These are phyloP conservation scores for Sarocladium kiliense DNA, from an alignment of 2,329 filamentous ascomycete genomes.

Conservation along the genomic window DNA sequence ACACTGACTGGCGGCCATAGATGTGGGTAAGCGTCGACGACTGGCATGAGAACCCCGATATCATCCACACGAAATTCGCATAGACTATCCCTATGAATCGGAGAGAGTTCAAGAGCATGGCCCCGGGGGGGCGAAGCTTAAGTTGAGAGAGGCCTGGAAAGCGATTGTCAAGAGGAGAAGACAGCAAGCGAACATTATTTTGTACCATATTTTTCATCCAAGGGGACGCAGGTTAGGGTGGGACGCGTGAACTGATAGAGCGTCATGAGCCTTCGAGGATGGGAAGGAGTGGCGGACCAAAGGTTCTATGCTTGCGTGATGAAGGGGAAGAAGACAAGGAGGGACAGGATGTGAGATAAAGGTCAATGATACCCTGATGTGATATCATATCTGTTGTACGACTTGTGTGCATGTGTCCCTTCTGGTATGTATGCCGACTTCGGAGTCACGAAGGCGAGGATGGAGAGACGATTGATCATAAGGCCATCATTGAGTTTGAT, in stretches of 20 bases:
- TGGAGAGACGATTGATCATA: no score
- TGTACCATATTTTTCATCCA: conserved; percentile 1
- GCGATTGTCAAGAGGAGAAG: neutral
- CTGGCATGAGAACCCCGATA: conserved; percentile 99
- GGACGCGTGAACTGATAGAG: neutral
- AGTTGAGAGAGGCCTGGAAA: no score
- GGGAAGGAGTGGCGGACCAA: neutral
- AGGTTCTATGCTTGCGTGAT: neutral
- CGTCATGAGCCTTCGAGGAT: neutral
- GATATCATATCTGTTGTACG: conserved; percentile 18
- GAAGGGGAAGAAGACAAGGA: conserved; percentile 7
- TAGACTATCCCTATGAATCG: conserved; percentile 32
- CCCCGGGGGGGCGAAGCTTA: neutral
- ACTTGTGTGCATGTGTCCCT: no score
- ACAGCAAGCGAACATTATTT: conserved; percentile 9
- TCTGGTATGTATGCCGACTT: no score
- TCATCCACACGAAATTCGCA: conserved; percentile 97
- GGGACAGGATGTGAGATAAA: conserved; percentile 18
- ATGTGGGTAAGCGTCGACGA: conserved; percentile 99
- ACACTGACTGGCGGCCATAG: conserved; percentile 39
- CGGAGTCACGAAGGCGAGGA: no score
- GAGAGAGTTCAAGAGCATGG: neutral
- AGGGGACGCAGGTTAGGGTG: neutral
- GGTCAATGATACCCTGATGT: conserved; percentile 35
- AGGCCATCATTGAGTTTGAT: no score